phyloP scores from a whole-genome alignment of 345 rosid genomes.

The Camelina hispida region DNA sequence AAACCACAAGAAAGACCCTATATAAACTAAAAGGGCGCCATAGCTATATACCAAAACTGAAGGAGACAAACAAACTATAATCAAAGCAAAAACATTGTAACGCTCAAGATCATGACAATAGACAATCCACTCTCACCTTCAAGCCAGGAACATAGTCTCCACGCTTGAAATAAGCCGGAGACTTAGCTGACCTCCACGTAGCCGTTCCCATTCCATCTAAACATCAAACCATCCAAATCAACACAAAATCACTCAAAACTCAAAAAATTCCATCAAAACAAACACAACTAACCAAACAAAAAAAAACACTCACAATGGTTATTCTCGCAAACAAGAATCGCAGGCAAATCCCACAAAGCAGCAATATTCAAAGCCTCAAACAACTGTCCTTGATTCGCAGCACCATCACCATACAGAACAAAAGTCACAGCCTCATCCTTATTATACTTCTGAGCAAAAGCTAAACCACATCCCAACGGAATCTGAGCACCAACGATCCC shows the following conservation, averaged over 20 bases:
- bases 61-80: neutral
- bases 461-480: constrained; percentile 94
- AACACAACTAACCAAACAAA: neutral
- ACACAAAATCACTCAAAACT: neutral
- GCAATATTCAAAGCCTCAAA: constrained; percentile 95
- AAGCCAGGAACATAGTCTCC: constrained; percentile 99
- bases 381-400: constrained; percentile 97
- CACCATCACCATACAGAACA: constrained; percentile 91
- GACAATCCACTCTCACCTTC: constrained; percentile 57
- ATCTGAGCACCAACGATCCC: constrained; percentile 99
- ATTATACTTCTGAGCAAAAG: constrained; percentile 89
- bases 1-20: neutral
- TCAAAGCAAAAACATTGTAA: neutral
- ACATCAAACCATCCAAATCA: constrained; percentile 28
- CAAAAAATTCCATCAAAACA: neutral
- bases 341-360: constrained; percentile 97
- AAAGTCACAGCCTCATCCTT: constrained; percentile 90
- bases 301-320: constrained; percentile 67
- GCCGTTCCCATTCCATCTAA: constrained; percentile 99
- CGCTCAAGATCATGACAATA: constrained; percentile 14
- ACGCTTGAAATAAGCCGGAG: constrained; percentile 89
- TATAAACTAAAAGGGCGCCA: neutral
- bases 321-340: constrained; percentile 93
- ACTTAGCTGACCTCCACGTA: constrained; percentile 97
- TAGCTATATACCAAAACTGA: neutral